phyloP scores from a whole-genome alignment of 805 yeast genomes.

The Starmerella vaccinii region DNA sequence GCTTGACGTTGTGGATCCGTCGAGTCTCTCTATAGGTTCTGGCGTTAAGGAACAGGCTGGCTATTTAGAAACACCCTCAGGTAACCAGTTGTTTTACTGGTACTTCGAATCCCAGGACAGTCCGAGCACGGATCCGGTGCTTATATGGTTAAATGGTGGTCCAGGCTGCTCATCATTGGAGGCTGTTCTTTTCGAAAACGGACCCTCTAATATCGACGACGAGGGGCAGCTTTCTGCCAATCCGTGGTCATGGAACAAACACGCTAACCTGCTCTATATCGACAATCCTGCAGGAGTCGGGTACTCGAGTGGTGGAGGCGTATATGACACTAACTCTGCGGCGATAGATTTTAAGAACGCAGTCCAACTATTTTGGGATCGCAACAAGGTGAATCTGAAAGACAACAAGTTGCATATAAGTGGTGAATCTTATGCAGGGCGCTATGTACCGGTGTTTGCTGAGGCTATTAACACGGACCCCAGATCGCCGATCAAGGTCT shows the following conservation, averaged over 20 bases:
- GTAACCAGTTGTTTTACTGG: conserved; percentile 78
- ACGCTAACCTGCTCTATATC: conserved; percentile 80
- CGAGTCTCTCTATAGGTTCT: conserved; percentile 31
- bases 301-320: conserved; percentile 61
- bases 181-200: conserved; percentile 83
- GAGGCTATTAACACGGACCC: conserved; percentile 40
- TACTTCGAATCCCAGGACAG: conserved; percentile 84
- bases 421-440: conserved; percentile 92
- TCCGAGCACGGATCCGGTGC: conserved; percentile 74
- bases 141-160: conserved; percentile 92
- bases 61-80: conserved; percentile 51
- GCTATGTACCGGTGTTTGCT: conserved; percentile 78
- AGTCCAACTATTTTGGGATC: conserved; percentile 68
- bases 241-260: conserved; percentile 82
- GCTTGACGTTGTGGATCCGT: conserved; percentile 18
- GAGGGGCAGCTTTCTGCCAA: conserved; percentile 57
- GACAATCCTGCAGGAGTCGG: conserved; percentile 96
- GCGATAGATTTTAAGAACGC: conserved; percentile 81
- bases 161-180: conserved; percentile 92
- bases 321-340: conserved; percentile 65
- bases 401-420: conserved; percentile 65
- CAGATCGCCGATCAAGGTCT: conserved; percentile 49
- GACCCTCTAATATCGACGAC: conserved; percentile 65
- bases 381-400: conserved; percentile 58
- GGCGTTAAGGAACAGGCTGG: conserved; percentile 64